A percentile compares a stretch with the other conserved stretches of the same genome.
These are phyloP conservation scores for Elongisporangium anandrum DNA, from an alignment of 352 stramenopile species.

Conservation along the genomic window DNA sequence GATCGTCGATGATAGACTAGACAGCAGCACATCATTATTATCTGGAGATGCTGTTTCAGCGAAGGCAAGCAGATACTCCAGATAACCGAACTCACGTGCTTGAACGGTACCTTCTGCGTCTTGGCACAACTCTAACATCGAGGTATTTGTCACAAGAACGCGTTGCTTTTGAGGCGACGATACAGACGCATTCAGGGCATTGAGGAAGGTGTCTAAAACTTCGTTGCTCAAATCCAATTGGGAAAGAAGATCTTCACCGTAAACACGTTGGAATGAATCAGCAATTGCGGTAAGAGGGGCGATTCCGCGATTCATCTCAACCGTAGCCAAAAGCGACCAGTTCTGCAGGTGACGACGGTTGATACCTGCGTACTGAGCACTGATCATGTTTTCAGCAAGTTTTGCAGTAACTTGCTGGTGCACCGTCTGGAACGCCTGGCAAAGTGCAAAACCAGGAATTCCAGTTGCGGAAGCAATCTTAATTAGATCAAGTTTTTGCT, in stretches of 20 bases:
- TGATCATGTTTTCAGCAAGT: constrained; percentile 13
- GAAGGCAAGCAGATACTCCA: constrained; percentile 50
- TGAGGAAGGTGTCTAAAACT: constrained; percentile 24
- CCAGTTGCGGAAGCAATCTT: constrained; percentile 50
- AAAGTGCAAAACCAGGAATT: constrained; percentile 67
- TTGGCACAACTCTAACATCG: constrained; percentile 61
- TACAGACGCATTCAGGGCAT: constrained; percentile 23
- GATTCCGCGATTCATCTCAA: constrained; percentile 60
- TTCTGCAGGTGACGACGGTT: constrained; percentile 74
- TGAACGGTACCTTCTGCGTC: constrained; percentile 43
- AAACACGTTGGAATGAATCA: constrained; percentile 60
- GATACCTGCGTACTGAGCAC: constrained; percentile 18
- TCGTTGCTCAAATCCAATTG: constrained; percentile 42
- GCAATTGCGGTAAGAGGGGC: constrained; percentile 36
- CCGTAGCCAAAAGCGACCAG: constrained; percentile 59
- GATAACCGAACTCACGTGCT: constrained; percentile 52
- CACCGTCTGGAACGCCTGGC: constrained; percentile 49
- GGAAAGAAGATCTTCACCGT: constrained; percentile 39
- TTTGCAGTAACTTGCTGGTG: constrained; percentile 46
- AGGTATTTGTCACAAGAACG: constrained; percentile 24
- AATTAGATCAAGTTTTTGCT: constrained; percentile 59
- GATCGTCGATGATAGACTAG: not conserved
- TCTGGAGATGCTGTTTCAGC: not conserved
- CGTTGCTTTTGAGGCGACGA: constrained; percentile 22
- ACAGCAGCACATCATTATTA: not conserved